Evolutionary conservation across 2,329 filamentous ascomycete genomes (phyloP).

Genomic region (Tolypocladium amazonense): DNA sequence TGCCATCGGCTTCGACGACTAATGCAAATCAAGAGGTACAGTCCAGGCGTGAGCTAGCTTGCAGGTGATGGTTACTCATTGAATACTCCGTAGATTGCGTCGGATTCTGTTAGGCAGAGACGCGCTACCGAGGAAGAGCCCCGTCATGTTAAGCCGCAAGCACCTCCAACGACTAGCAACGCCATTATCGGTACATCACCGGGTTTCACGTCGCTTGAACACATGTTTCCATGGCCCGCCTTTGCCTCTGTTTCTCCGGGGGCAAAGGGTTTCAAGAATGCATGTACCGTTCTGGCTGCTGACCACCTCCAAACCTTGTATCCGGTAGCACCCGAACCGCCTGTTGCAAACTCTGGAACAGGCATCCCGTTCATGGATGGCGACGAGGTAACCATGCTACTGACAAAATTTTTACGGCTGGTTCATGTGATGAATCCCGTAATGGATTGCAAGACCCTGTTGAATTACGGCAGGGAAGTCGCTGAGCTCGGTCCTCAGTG

Average conservation of each 20-base stretch:
- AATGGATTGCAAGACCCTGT: background rate
- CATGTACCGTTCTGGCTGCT: background rate
- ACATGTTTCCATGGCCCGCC: background rate
- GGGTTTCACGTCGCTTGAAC: background rate
- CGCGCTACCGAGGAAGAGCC: background rate
- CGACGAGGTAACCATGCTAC: background rate
- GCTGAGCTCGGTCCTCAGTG: constrained; percentile 1
- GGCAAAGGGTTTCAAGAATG: background rate
- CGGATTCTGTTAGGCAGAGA: background rate
- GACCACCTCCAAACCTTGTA: background rate
- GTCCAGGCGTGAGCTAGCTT: background rate
- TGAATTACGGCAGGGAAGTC: background rate
- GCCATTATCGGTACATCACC: background rate
- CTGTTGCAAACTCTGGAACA: background rate
- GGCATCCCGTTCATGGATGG: background rate
- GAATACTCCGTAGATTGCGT: background rate
- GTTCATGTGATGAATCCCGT: background rate
- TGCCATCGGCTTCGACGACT: constrained; percentile 44
- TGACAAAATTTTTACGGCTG: background rate
- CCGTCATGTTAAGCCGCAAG: background rate
- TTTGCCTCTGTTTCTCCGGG: background rate
- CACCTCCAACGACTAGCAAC: background rate
- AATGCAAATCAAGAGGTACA: background rate
- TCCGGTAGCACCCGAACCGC: background rate
- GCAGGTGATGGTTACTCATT: background rate